A percentile compares a stretch with the other conserved stretches of the same genome.
Evolutionary conservation across 2,329 filamentous ascomycete species (phyloP).

Genomic region (Aspergillus uvarum): DNA sequence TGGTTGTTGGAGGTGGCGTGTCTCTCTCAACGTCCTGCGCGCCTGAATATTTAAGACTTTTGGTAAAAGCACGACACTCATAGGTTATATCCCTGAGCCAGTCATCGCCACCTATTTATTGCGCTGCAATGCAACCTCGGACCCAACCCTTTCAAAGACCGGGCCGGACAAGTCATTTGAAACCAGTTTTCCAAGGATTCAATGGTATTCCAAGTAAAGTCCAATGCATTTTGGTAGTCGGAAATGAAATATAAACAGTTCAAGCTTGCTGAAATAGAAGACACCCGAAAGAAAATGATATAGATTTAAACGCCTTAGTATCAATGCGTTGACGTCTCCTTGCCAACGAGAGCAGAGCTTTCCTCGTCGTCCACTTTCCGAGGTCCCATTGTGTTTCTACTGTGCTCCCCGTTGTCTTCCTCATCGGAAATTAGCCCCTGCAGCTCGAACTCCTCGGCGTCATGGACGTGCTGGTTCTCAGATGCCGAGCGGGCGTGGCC

Average conservation of each 20-base stretch:
- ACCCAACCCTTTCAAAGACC: background rate
- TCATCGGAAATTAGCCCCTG: slow-evolving; percentile 88
- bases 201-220: background rate
- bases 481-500: slow-evolving; percentile 44
- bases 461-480: slow-evolving; percentile 59
- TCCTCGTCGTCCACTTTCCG: slow-evolving; percentile 36
- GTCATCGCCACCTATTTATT: background rate
- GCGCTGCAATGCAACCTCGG: background rate
- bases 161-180: background rate
- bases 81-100: background rate
- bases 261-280: background rate
- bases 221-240: background rate
- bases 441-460: slow-evolving; percentile 91
- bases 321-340: slow-evolving; percentile 13
- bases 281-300: background rate
- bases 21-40: too few species aligned
- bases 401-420: slow-evolving; percentile 57
- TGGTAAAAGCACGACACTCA: background rate
- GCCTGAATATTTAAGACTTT: background rate
- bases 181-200: background rate
- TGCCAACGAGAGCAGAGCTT: slow-evolving; percentile 20
- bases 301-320: background rate
- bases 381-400: slow-evolving; percentile 20
- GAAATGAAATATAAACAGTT: background rate
- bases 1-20: too few species aligned